Base-by-base conservation (phyloP, 768 basidiomycete genomes). In the Rhodosporidiobolus sp. region DNA sequence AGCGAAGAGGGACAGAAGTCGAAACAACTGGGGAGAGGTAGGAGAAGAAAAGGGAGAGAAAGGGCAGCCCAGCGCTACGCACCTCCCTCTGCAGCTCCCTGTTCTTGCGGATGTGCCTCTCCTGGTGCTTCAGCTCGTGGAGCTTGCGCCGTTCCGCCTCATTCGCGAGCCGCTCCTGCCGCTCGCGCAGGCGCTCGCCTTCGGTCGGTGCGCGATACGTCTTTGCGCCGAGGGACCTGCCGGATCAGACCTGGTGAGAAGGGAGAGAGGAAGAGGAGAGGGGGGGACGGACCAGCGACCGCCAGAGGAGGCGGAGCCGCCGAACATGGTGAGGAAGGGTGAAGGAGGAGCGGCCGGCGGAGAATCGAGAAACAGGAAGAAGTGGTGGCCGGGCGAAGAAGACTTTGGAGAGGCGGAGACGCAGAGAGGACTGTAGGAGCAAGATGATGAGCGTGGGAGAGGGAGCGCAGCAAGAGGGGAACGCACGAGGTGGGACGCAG, bases 41-140 rank as follows among this genome's bases (percentile, higher is more conserved):
- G n/a, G n/a, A n/a, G n/a, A n/a, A n/a, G n/a, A n/a, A n/a, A n/a
- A 26, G 3, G 8, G 9, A 22, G 43, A 43, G 26, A 8, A 34
- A 17, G 6, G 4, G 59, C 9, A 17, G 28, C 5, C 9, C 43
- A 64, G 43, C 19, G 32, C 5, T 10, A 52, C 43, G 26, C 26
- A 45, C 58, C 63, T 60, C 43, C 14, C 58, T 9, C 58, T 60
- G 46, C 26, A 70, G 38, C 26, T 59, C 48, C 1, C 35, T 49
- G 3, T 49, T 35, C 32, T 66, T 48, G 20, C 65, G 53, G 9
- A 71, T 55, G 28, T 66, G 45, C 10, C 49, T 50, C 61, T 72
- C 49, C n/a, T 63, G 49, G n/a, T 67, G 65, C 54, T 69, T 52
- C 55, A 64, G 58, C 55, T 45, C 68, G 5, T 67, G 54, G 22